These are phyloP conservation scores for Cutaneotrichosporon sp. DNA, from an alignment of 1,284 basidiomycete genomes.

Conservation along the genomic window DNA sequence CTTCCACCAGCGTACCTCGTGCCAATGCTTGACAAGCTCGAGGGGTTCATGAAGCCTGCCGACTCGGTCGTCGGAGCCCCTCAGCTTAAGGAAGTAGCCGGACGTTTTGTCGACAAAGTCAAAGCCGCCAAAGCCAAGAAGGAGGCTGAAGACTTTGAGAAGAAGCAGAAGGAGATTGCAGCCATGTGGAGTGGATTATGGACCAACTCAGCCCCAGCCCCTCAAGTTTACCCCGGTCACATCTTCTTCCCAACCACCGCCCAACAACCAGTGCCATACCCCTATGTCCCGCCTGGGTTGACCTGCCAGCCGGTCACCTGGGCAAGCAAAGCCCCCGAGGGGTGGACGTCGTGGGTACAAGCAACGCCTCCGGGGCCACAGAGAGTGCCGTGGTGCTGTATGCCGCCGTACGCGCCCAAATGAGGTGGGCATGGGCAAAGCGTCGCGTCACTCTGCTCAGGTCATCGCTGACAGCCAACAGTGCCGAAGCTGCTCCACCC, in stretches of 20 bases:
- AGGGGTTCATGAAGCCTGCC: conserved; percentile 13
- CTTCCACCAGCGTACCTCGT: conserved; percentile 25
- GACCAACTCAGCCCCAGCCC: not conserved
- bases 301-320: not conserved
- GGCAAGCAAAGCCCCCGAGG: conserved; percentile 5
- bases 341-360: conserved; percentile 11
- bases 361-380: too few species aligned
- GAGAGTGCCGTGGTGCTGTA: not conserved
- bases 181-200: conserved; percentile 19
- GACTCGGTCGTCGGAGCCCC: conserved; percentile 20
- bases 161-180: conserved; percentile 1
- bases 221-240: not conserved
- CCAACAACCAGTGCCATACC: not conserved
- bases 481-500: not conserved
- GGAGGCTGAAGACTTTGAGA: conserved; percentile 8
- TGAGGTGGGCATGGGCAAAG: not conserved
- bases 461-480: not conserved
- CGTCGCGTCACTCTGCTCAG: not conserved
- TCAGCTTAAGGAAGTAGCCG: conserved; percentile 31
- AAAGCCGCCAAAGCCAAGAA: conserved; percentile 13
- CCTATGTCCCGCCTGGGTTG: conserved; percentile 3
- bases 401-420: not conserved
- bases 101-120: conserved; percentile 31
- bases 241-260: conserved; percentile 1
- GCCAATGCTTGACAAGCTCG: conserved; percentile 25